These are phyloP conservation scores for Maudiozyma humilis DNA, from an alignment of 1,139 yeast species.

Conservation along the genomic window DNA sequence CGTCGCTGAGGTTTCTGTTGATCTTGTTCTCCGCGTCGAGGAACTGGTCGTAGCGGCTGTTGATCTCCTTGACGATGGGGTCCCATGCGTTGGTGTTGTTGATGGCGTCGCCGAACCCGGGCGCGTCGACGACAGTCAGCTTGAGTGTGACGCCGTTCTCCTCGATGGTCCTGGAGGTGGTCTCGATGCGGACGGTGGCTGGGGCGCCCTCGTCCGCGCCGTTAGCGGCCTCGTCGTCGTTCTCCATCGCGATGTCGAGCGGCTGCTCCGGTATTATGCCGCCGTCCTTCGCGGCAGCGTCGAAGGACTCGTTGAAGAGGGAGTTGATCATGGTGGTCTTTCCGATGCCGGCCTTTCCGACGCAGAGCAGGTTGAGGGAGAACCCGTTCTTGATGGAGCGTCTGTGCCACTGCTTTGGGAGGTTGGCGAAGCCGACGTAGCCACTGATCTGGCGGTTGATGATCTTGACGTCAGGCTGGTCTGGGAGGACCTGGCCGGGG, in stretches of 20 bases:
- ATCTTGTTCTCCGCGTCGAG: slow-evolving; percentile 87
- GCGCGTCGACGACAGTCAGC: slow-evolving; percentile 79
- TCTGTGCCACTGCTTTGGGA: slow-evolving; percentile 98
- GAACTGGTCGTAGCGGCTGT: slow-evolving; percentile 74
- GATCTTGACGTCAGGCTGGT: slow-evolving; percentile 39
- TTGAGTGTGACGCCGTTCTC: slow-evolving; percentile 89
- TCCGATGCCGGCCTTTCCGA: slow-evolving; percentile 90
- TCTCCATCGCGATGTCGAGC: slow-evolving; percentile 4
- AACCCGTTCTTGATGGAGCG: slow-evolving; percentile 93
- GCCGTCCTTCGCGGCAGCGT: slow-evolving; percentile 21
- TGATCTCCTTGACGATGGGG: slow-evolving; percentile 87
- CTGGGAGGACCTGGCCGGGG: slow-evolving; percentile 27
- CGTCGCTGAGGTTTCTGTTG: slow-evolving; percentile 53
- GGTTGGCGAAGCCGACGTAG: slow-evolving; percentile 93
- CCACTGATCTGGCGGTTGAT: slow-evolving; percentile 80
- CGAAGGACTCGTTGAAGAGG: slow-evolving; percentile 71
- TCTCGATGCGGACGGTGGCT: slow-evolving; percentile 53
- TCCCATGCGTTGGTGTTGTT: slow-evolving; percentile 87
- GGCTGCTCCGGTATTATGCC: slow-evolving; percentile 1
- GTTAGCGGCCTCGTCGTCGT: slow-evolving; percentile 10
- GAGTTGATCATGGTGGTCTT: slow-evolving; percentile 90
- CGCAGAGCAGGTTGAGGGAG: slow-evolving; percentile 78
- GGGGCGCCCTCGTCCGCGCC: slow-evolving; percentile 16
- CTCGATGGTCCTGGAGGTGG: slow-evolving; percentile 66
- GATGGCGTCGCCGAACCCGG: slow-evolving; percentile 89